Base-by-base conservation (phyloP, 345 rosid genomes). In the Gossypium stocksii region DNA sequence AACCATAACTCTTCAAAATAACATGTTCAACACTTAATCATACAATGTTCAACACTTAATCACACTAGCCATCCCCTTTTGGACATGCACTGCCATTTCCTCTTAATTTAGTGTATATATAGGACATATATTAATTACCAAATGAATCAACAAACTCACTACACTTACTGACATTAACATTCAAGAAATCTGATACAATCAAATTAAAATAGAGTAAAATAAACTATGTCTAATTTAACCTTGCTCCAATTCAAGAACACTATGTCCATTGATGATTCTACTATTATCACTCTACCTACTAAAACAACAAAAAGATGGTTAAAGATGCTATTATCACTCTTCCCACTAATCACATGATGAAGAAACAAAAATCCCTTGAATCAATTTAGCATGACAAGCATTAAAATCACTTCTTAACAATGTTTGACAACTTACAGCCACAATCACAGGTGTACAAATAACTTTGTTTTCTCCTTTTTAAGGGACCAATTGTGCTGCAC, bases 401-500 rank as follows among this genome's bases (percentile, higher is more conserved):
- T 63, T 74, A 51, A 49, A n/a, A 74, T 60, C 65, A 72, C 17
- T 58, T 59, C 66, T 29, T 14, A 70, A 70, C 46, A 12, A 59
- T 46, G 27, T 41, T n/a, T 43, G 51, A 54, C 9, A 73, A 86
- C 97, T 91, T 89, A 95, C 99, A 38, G 90, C 99, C 68, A 95
- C 97, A 70, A 93, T 87, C 20, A 82, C 89, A 66, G 99, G 98
- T 74, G 93, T 86, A 78, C 79, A 79, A 53, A 84, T 76, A 61
- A 95, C 62, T 81, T 84, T 86, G 79, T 82, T 80, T 49, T 70
- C 75, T 48, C 82, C 92, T 72, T 88, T 83, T 79, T 52, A 80
- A 7, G 91, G 84, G 22, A 93, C 97, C 88, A 91, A 62, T 77
- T 95, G 99, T 78, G 99, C 99, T 95, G 97, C 89, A 83, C 34